Conservation (phyloP, 2,329 filamentous ascomycete species). For the Capronia americana region DNA sequence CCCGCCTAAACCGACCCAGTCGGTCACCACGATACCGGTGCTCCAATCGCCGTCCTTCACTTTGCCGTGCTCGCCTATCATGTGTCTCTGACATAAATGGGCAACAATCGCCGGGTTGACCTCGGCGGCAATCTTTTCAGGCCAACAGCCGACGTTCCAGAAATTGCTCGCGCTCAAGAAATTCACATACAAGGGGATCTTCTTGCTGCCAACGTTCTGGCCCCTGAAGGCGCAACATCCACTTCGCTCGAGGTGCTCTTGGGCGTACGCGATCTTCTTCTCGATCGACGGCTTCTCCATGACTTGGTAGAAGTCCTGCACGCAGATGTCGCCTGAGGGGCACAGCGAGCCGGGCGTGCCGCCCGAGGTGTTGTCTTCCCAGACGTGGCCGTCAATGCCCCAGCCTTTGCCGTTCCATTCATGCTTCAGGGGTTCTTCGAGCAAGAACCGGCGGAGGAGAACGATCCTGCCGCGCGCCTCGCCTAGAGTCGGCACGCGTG, state of each 20-base stretch:
- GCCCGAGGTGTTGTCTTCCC: conserved; percentile 79
- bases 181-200: conserved; percentile 80
- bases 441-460: conserved; percentile 77
- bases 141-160: conserved; percentile 91
- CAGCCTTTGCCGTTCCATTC: conserved; percentile 59
- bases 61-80: conserved; percentile 42
- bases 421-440: conserved; percentile 58
- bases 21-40: conserved; percentile 88
- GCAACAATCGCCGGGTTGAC: conserved; percentile 78
- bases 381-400: conserved; percentile 67
- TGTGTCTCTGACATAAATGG: conserved; percentile 63
- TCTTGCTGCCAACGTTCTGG: conserved; percentile 43
- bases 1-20: conserved; percentile 85
- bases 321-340: conserved; percentile 74
- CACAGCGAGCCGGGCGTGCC: conserved; percentile 68
- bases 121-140: conserved; percentile 84
- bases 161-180: conserved; percentile 93
- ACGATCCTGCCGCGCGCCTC: conserved; percentile 83
- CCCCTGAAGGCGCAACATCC: conserved; percentile 51
- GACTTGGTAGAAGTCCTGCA: conserved; percentile 96
- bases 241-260: conserved; percentile 74
- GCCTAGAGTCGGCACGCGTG: conserved; percentile 77
- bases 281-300: conserved; percentile 75
- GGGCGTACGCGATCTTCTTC: conserved; percentile 77
- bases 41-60: conserved; percentile 69